Conservation (phyloP, 495 filamentous ascomycete genomes). For the Podospora didyma region DNA sequence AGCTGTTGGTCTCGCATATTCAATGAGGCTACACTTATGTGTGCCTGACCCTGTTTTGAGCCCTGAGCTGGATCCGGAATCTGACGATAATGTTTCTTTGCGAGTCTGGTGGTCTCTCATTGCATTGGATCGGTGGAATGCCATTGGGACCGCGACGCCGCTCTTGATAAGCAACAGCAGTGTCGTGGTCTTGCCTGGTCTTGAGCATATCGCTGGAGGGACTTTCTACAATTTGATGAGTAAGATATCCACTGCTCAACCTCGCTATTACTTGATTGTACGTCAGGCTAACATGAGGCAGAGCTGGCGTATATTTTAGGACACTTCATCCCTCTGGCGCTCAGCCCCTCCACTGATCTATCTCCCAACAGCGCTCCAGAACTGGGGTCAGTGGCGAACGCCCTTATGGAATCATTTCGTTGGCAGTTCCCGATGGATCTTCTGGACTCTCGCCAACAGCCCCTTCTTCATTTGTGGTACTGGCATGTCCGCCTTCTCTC, state of each 20-base stretch:
- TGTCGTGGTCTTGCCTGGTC: conserved; percentile 57
- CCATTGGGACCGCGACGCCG: conserved; percentile 59
- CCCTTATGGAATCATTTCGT: conserved; percentile 42
- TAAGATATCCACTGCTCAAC: conserved; percentile 39
- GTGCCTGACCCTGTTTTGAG: conserved; percentile 18
- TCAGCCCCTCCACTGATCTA: conserved; percentile 15
- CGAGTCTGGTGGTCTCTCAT: conserved; percentile 73
- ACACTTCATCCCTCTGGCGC: conserved; percentile 23
- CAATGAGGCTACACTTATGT: conserved; percentile 51
- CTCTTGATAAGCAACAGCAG: conserved; percentile 57
- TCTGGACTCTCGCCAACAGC: conserved; percentile 29
- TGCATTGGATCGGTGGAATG: conserved; percentile 73
- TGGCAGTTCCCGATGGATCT: conserved; percentile 37
- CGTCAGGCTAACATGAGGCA: conserved; percentile 23
- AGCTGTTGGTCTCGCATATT: conserved; percentile 57
- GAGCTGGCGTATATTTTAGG: conserved; percentile 35
- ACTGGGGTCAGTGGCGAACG: conserved; percentile 22
- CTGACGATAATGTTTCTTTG: conserved; percentile 64
- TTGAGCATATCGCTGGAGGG: conserved; percentile 62
- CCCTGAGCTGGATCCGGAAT: conserved; percentile 54
- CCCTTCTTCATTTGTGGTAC: conserved; percentile 64
- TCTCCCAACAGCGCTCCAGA: conserved; percentile 9
- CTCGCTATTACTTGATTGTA: not conserved
- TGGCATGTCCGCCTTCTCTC: conserved; percentile 67
- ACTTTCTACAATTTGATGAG: conserved; percentile 61